Evolutionary conservation across 2,329 filamentous ascomycete genomes (phyloP).

Genomic region (Xylaria sp.): DNA sequence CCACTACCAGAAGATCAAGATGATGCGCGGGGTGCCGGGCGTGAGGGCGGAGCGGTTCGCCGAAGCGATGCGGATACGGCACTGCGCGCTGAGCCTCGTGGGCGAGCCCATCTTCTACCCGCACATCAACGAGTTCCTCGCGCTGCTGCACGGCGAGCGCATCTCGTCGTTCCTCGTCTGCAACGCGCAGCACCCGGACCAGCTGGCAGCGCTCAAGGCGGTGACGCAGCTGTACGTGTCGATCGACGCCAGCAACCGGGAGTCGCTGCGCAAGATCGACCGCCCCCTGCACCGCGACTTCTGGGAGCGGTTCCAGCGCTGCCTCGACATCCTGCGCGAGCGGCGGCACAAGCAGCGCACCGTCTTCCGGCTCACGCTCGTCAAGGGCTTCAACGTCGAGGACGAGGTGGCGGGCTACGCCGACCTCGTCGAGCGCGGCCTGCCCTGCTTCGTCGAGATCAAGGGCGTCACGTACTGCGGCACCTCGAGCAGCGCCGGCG

Average conservation of each 20-base stretch:
- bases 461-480: conserved; percentile 98
- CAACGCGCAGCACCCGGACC: conserved; percentile 94
- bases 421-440: conserved; percentile 78
- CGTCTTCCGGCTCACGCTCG: conserved; percentile 91
- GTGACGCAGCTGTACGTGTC: conserved; percentile 97
- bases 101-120: conserved; percentile 99
- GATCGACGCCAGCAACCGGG: conserved; percentile 90
- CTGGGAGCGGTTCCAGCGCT: conserved; percentile 93
- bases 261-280: conserved; percentile 86
- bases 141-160: conserved; percentile 78
- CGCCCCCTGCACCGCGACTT: conserved; percentile 92
- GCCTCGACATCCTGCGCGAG: conserved; percentile 84
- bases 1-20: conserved; percentile 97
- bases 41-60: conserved; percentile 89
- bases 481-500: conserved; percentile 79
- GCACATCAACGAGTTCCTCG: conserved; percentile 89
- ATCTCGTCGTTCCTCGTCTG: conserved; percentile 96
- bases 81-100: conserved; percentile 90
- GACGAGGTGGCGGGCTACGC: conserved; percentile 92
- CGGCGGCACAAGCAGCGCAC: conserved; percentile 86
- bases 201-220: conserved; percentile 77
- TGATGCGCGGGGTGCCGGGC: conserved; percentile 91
- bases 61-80: conserved; percentile 89
- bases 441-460: conserved; percentile 92
- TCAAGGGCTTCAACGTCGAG: conserved; percentile 97